A percentile compares a stretch with the other conserved stretches of the same genome.
These are phyloP conservation scores for Taphrina sp. DNA, from an alignment of 1,139 yeast species.

Conservation along the genomic window DNA sequence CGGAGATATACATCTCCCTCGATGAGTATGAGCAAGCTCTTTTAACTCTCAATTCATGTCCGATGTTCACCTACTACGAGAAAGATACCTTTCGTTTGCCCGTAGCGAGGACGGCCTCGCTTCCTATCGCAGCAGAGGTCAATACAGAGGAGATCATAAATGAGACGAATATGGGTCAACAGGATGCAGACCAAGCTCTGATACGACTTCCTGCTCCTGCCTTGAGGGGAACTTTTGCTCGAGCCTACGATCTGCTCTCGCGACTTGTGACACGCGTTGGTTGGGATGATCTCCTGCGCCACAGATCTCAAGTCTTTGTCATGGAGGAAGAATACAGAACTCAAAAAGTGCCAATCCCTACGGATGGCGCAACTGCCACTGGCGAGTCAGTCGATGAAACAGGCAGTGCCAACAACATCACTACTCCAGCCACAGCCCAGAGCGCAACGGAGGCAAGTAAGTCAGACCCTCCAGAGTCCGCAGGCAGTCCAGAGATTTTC, in stretches of 20 bases:
- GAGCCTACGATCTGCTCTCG: slow-evolving; percentile 77
- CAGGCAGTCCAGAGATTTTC: slow-evolving; percentile 16
- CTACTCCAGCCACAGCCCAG: slow-evolving; percentile 16
- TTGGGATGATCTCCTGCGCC: slow-evolving; percentile 80
- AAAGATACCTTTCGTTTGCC: slow-evolving; percentile 56
- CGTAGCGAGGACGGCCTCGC: slow-evolving; percentile 64
- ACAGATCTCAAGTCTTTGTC: slow-evolving; percentile 81
- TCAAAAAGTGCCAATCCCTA: slow-evolving; percentile 39
- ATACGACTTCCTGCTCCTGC: slow-evolving; percentile 71
- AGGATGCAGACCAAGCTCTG: slow-evolving; percentile 62
- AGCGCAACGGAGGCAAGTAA: slow-evolving; percentile 6
- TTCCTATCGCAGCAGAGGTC: slow-evolving; percentile 81
- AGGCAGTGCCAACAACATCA: slow-evolving; percentile 1
- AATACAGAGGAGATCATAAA: slow-evolving; percentile 51
- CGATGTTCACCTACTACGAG: slow-evolving; percentile 76
- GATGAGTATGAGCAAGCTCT: slow-evolving; percentile 76
- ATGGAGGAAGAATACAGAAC: slow-evolving; percentile 84
- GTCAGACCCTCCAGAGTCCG: slow-evolving; percentile 1
- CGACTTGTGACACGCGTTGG: slow-evolving; percentile 67
- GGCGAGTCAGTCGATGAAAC: not conserved
- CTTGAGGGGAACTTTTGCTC: slow-evolving; percentile 73
- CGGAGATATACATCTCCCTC: slow-evolving; percentile 65
- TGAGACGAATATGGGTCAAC: slow-evolving; percentile 36
- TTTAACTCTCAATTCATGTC: slow-evolving; percentile 82
- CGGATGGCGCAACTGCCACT: slow-evolving; percentile 10